Percentiles rank a stretch among this genome's conserved stretches.
Evolutionary conservation across 2,329 filamentous ascomycete genomes (phyloP).

Genomic region (Aspergillus floridensis): DNA sequence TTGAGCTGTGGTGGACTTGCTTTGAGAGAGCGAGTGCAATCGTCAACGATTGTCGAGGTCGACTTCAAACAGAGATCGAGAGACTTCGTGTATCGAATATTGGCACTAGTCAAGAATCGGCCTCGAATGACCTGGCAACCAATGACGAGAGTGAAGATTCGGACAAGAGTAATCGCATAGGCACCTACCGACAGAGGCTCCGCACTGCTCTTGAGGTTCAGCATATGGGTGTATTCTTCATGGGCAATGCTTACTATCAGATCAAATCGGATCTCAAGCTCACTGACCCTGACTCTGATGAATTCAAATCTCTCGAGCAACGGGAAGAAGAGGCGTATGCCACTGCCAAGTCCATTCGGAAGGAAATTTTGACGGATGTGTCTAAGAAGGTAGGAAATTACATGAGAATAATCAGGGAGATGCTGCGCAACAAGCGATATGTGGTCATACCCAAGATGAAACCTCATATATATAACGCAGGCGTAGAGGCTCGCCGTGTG

Average conservation of each 20-base stretch:
- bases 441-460: conserved; percentile 62
- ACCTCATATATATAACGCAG: conserved; percentile 53
- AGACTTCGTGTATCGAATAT: conserved; percentile 21
- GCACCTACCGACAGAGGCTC: conserved; percentile 63
- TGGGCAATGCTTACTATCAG: conserved; percentile 78
- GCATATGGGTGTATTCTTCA: conserved; percentile 81
- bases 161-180: conserved; percentile 49
- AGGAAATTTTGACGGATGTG: conserved; percentile 67
- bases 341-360: conserved; percentile 70
- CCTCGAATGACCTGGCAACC: conserved; percentile 20
- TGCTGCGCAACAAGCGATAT: conserved; percentile 55
- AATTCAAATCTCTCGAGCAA: conserved; percentile 65
- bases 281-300: conserved; percentile 64
- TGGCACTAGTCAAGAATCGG: conserved; percentile 17
- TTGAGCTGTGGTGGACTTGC: conserved; percentile 66
- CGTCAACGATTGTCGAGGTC: conserved; percentile 62
- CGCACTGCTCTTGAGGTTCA: conserved; percentile 73
- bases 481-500: conserved; percentile 69
- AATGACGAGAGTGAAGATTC: conserved; percentile 40
- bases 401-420: conserved; percentile 62
- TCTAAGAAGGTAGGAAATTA: conserved; percentile 59
- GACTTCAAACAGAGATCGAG: conserved; percentile 53
- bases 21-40: conserved; percentile 48
- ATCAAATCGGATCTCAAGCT: conserved; percentile 69
- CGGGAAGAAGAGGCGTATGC: conserved; percentile 74